A percentile compares a stretch with the other conserved stretches of the same genome.
Evolutionary conservation across 2,329 filamentous ascomycete genomes (phyloP).

Genomic region (Beauveria brongniartii): DNA sequence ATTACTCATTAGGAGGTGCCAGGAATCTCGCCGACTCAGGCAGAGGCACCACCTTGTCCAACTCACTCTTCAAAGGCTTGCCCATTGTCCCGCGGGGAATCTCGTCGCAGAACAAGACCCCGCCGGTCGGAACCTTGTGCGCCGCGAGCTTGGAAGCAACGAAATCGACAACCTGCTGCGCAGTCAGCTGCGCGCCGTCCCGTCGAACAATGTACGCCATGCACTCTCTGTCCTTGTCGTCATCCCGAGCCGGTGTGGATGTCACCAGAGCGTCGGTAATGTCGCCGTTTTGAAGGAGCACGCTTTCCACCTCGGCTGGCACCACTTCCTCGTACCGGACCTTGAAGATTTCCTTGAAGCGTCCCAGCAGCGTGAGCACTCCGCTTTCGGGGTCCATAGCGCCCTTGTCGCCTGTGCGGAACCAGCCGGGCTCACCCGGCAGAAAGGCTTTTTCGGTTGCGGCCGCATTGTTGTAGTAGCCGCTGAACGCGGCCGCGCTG

Average conservation of each 20-base stretch:
- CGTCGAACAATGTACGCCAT: neutral
- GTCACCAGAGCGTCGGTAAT: neutral
- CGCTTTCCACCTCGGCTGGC: conserved; percentile 2
- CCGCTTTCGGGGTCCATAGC: neutral
- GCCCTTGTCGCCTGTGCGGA: conserved; percentile 5
- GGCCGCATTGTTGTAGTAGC: neutral
- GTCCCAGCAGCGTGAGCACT: neutral
- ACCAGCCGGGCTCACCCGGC: neutral
- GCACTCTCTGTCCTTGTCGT: neutral
- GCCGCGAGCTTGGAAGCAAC: neutral
- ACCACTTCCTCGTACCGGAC: neutral
- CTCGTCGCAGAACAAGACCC: neutral
- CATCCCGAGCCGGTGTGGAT: neutral
- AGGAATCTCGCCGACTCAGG: neutral
- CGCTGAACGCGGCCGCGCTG: neutral
- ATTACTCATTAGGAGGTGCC: neutral
- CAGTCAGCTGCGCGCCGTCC: neutral
- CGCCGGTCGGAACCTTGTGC: conserved; percentile 4
- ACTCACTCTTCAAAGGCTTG: neutral
- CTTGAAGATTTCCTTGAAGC: conserved; percentile 9
- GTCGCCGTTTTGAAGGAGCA: neutral
- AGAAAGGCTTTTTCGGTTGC: neutral
- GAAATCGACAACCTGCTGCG: neutral
- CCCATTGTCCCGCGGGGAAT: conserved; percentile 4
- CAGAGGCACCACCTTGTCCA: neutral